Conservation (phyloP, 164 flowering plant species). For the Stephania cephalantha region DNA sequence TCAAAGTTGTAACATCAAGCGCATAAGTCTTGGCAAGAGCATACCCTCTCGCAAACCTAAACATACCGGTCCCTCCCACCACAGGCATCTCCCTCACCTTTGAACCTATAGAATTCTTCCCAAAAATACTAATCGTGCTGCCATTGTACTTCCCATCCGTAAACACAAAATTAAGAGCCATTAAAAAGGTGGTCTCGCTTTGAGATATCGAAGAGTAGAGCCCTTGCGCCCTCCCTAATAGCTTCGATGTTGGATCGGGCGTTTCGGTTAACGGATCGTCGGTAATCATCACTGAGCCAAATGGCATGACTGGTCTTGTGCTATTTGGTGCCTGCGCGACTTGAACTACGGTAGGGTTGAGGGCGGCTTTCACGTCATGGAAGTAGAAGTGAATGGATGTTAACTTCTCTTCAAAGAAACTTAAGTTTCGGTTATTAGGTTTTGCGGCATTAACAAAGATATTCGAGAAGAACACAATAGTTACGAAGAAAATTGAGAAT, state of each 20-base stretch:
- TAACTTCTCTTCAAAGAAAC: no score
- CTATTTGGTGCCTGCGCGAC: slow-evolving; percentile 17
- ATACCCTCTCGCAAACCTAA: slow-evolving; percentile 7
- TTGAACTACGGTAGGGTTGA: no score
- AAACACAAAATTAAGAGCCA: background rate
- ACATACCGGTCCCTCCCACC: slow-evolving; percentile 5
- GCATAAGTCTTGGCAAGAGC: slow-evolving; percentile 2
- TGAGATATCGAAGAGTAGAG: background rate
- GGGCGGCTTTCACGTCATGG: no score
- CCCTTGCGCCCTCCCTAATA: slow-evolving; percentile 3
- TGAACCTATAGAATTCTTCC: background rate
- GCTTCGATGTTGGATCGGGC: background rate
- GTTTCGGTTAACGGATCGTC: slow-evolving; percentile 9
- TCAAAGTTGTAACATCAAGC: slow-evolving; percentile 8
- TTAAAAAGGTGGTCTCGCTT: background rate
- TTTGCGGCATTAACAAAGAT: no score
- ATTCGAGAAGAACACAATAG: no score
- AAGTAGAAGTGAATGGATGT: no score
- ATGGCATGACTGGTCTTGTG: slow-evolving; percentile 2
- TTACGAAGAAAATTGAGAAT: no score
- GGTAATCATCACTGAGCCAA: slow-evolving; percentile 13
- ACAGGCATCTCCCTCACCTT: slow-evolving; percentile 4
- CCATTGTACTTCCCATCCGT: slow-evolving; percentile 3
- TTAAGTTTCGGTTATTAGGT: no score
- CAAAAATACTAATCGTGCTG: slow-evolving; percentile 4